Base-by-base conservation (phyloP, 805 yeast species). In the Nakazawaea molendinolei region DNA sequence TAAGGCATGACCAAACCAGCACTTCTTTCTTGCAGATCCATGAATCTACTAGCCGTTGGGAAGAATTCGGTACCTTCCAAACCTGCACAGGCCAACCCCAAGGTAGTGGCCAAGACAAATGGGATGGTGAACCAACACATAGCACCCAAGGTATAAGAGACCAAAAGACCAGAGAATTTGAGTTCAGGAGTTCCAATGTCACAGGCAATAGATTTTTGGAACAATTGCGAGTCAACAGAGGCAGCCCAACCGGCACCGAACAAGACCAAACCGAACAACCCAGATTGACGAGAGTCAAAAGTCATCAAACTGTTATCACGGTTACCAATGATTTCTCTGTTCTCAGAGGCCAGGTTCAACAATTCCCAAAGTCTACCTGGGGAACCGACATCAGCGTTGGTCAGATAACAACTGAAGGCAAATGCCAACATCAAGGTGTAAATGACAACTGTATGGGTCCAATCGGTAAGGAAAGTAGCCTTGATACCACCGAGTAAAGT, bases 1-100 rank as follows among this genome's bases (percentile, higher is more conserved):
- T 67, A 66, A 10, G 76, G 76, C 42, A 71, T 57, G 5, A 67
- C 75, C 43, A 71, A 58, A 14, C 76, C 77, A 28, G 70, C 63
- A 36, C 57, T 48, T 15, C 69, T 63, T 51, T 71, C 71, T 8
- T 51, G 63, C 5, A 67, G 25, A 15, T 65, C 53, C 57, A 71
- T 18, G n/a, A 45, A 39, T 5, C 44, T 34, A 3, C 52, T 47
- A 14, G 44, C 39, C 5, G 49, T 44, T 31, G 55, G 52, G 32
- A 52, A 53, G 12, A 4, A 28, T 1, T 44, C 43, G 9, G 54
- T 51, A 6, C 33, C 43, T 34, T 44, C 52, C 27, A 58, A 46
- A 33, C 58, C 67, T 23, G 61, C 51, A 29, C 65, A 59, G 5
- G 74, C 68, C 36, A 65, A 48, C 5, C 71, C 71, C 42, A 51